Evolutionary conservation across 805 yeast genomes (phyloP).

Genomic region (Barnettozyma populi): DNA sequence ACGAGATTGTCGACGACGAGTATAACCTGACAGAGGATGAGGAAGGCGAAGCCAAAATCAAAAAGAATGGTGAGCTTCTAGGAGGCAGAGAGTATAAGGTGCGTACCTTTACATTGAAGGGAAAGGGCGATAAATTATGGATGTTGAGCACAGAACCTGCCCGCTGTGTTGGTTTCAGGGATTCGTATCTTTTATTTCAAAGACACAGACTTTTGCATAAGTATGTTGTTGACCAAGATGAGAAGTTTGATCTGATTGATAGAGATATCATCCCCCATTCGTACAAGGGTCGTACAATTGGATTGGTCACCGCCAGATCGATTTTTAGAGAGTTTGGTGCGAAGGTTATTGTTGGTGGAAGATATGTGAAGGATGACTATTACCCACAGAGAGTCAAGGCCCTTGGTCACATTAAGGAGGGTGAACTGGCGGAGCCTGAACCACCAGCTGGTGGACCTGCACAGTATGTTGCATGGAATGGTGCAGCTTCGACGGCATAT

Average conservation of each 20-base stretch:
- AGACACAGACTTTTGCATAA: conserved; percentile 75
- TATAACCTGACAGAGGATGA: conserved; percentile 70
- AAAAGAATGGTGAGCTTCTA: conserved; percentile 54
- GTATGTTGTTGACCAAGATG: conserved; percentile 65
- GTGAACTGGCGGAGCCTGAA: conserved; percentile 66
- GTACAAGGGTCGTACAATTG: conserved; percentile 84
- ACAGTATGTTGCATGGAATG: conserved; percentile 52
- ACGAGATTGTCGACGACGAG: conserved; percentile 68
- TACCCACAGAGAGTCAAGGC: conserved; percentile 53
- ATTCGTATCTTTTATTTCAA: conserved; percentile 83
- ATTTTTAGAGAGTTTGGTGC: conserved; percentile 92
- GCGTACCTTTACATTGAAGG: conserved; percentile 54
- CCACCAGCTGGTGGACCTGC: conserved; percentile 42
- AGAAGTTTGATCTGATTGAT: conserved; percentile 76
- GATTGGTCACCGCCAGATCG: conserved; percentile 85
- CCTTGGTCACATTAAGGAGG: conserved; percentile 60
- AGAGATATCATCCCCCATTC: conserved; percentile 82
- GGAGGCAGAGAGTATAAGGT: conserved; percentile 75
- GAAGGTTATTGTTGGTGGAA: conserved; percentile 72
- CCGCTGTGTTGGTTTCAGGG: conserved; percentile 88
- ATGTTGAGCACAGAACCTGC: conserved; percentile 98
- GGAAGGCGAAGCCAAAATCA: conserved; percentile 72
- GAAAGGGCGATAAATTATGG: conserved; percentile 63
- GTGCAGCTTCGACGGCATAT: conserved; percentile 31
- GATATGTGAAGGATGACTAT: conserved; percentile 80